Evolutionary conservation across 495 filamentous ascomycete species (phyloP), one percentile per base, ranked within the genome.

Genomic region (Penicillium waksmanii): DNA sequence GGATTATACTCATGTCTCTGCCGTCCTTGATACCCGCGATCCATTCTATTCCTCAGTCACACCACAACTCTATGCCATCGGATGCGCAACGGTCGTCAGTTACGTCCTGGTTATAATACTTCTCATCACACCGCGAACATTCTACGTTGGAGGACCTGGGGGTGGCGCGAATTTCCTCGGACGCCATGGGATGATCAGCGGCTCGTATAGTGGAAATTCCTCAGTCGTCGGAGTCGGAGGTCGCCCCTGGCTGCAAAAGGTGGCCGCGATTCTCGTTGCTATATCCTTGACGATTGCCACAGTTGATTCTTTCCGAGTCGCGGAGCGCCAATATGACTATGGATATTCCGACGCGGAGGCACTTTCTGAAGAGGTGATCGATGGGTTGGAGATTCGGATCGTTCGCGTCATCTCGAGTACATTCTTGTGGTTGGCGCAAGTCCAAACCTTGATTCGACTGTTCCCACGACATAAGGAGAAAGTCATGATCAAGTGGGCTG

Each of bases 381-480:
- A 87, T 51, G 90, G 94, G 15, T 82, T 86, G 58, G 90, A 97
- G 67, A 86, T 98, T 58, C 89, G 91, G 56, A 82, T 96, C 56
- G 92, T 96, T 51, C 88, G 92, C 58, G 85, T 97, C 57, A 90
- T 98, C 51, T 97, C 92, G 3, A 92, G 96, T 69, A 90, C 93
- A 0, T 97, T 97, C 66, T 83, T 98, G 11, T 98, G 95, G 95
- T 85, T 98, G 54, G 95, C 95, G 1, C 95, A 98, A 74, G 93
- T 96, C 0, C 95, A 98, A 71, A 98, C 95, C 0, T 77, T 98
- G 49, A 97, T 98, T 67, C 87, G 95, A 49, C 78, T 98, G 0
- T 98, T 98, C 66, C 96, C 96, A 17, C 89, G 95, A 25, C 93
- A 97, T 66, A 92, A 96, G 61, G 95, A 98, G 71, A 98, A 97